These are phyloP conservation scores for Botryotinia convoluta DNA, from an alignment of 2,329 filamentous ascomycete species.

Conservation along the genomic window DNA sequence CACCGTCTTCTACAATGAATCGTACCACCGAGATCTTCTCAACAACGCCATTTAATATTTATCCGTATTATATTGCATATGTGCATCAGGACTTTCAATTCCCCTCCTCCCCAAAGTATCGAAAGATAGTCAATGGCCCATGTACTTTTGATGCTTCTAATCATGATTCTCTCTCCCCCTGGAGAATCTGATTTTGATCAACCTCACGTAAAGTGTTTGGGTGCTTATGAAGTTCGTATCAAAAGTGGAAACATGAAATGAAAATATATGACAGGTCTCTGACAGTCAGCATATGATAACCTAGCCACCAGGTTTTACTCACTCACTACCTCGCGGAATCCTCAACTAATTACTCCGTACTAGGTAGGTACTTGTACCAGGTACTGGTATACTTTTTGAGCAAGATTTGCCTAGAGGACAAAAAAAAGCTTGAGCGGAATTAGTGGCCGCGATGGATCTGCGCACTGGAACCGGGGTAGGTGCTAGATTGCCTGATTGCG, in stretches of 20 bases:
- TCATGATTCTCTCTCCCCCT: background rate
- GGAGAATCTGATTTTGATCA: background rate
- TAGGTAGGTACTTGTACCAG: background rate
- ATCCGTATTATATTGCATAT: background rate
- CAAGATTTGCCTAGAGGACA: background rate
- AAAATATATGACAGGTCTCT: background rate
- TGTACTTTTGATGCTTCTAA: no score
- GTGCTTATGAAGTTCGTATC: background rate
- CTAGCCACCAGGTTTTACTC: background rate
- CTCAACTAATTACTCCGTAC: background rate
- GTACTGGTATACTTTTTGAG: background rate
- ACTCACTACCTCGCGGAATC: no score
- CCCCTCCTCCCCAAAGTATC: background rate
- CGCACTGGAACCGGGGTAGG: background rate
- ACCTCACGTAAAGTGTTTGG: background rate
- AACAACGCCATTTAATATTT: background rate
- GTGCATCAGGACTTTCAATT: background rate
- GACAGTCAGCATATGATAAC: background rate
- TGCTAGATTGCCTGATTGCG: background rate
- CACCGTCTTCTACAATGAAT: background rate
- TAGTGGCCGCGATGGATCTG: slow-evolving; percentile 4
- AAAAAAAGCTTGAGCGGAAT: background rate
- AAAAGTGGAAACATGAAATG: background rate
- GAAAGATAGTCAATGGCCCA: background rate
- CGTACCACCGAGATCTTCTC: background rate